Base-by-base conservation (phyloP, 345 rosid genomes). In the Sisymbrium altissimum region DNA sequence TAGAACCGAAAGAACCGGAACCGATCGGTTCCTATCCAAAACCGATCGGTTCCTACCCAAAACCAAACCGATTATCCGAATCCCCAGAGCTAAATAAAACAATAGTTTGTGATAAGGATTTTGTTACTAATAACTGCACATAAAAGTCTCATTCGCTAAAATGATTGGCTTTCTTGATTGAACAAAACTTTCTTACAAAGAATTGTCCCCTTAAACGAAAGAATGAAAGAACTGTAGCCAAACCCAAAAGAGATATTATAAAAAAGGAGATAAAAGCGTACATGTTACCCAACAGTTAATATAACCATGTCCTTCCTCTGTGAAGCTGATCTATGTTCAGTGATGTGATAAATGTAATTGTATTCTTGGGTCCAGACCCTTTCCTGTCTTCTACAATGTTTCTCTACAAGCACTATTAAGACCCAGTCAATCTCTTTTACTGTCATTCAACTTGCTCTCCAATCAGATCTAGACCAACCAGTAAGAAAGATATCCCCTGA, bases 381-480 rank as follows among this genome's bases (percentile, higher is more conserved):
- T 64, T 44, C 70, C 2, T 59, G 67, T 60, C 79, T 59, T 75
- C 68, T 75, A 75, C 48, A 75, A 38, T 3, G 63, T 46, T 35
- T 29, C 45, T 58, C 73, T 48, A 54, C 19, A 43, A 64, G 70
- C 48, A 64, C 73, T 56, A 45, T 11, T 39, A 40, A 64, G 55
- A 44, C 30, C 36, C 50, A 66, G 49, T 76, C 65, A 55, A 65
- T 36, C 7, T 56, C 65, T 64, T 64, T 27, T 12, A 40, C 21
- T 4, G 74, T 91, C 74, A 91, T 80, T 86, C 79, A 49, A 91
- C 89, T 80, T 91, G 98, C 84, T 94, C 98, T 9, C 98, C 98
- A 7, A 94, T 94, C 66, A 94, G 84, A 81, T 94, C 97, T 65
- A 94, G 84, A 70, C 98, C 98, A 36, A 91, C 98, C 40, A 94